Evolutionary conservation across 371 early-diverging fungal genomes (phyloP).

Genomic region (Mortierella sp.): DNA sequence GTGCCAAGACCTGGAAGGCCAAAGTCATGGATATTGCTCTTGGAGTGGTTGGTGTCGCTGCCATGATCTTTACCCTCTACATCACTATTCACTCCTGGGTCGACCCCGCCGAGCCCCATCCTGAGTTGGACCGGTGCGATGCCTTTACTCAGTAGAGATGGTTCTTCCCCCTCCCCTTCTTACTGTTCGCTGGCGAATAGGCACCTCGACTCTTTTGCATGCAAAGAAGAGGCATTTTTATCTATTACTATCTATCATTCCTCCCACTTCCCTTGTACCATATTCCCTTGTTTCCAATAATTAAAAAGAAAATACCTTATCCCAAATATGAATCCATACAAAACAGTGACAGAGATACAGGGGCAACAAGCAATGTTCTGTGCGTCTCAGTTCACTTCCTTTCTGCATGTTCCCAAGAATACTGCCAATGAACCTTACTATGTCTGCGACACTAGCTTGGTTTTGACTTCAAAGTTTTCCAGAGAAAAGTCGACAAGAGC

Average conservation of each 20-base stretch:
- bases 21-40: constrained; percentile 67
- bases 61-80: constrained; percentile 82
- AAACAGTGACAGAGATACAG: not conserved
- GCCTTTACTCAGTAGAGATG: constrained; percentile 18
- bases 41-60: constrained; percentile 77
- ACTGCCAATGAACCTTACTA: not conserved
- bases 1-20: constrained; percentile 58
- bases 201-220: not conserved
- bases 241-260: not conserved
- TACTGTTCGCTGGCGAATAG: not conserved
- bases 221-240: not conserved
- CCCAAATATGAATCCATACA: too few species aligned
- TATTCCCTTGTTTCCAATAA: constrained; percentile 1
- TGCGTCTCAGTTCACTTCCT: not conserved
- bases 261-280: not conserved
- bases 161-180: not conserved
- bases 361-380: not conserved
- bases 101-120: constrained; percentile 13
- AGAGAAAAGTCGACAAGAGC: not conserved
- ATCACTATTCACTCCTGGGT: constrained; percentile 80
- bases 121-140: constrained; percentile 25
- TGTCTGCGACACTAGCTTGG: not conserved
- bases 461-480: not conserved
- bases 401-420: not conserved
- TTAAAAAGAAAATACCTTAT: not conserved